phyloP scores from a whole-genome alignment of 495 filamentous ascomycete genomes.

The Bacidia rubella region DNA sequence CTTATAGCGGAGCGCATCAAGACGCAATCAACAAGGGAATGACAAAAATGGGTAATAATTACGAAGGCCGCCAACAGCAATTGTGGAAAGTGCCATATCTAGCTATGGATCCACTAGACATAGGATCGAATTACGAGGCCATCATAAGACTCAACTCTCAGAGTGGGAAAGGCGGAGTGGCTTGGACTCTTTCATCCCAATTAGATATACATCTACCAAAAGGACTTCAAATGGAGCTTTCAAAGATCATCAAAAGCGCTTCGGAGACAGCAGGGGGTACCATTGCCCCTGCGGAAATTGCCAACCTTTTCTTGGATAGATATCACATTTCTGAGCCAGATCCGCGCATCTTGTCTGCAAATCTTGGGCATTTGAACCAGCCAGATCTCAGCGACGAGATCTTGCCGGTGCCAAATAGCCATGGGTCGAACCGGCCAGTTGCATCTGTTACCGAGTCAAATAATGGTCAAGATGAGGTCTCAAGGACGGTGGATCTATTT shows the following conservation, averaged over 20 bases:
- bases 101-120: slow-evolving; percentile 77
- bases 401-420: too few relatives aligned
- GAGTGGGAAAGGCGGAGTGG: slow-evolving; percentile 80
- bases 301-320: slow-evolving; percentile 61
- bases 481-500: too few relatives aligned
- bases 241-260: slow-evolving; percentile 62
- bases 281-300: slow-evolving; percentile 68
- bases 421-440: too few relatives aligned
- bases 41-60: slow-evolving; percentile 41
- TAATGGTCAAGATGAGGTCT: too few relatives aligned
- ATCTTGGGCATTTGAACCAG: too few relatives aligned
- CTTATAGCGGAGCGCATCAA: slow-evolving; percentile 10
- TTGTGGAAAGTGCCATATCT: slow-evolving; percentile 69
- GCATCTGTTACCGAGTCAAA: too few relatives aligned
- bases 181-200: slow-evolving; percentile 76
- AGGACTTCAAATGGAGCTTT: slow-evolving; percentile 78
- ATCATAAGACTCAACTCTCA: slow-evolving; percentile 94
- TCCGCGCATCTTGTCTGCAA: too few relatives aligned
- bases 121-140: slow-evolving; percentile 83
- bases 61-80: slow-evolving; percentile 43
- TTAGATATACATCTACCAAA: slow-evolving; percentile 84
- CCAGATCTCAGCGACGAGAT: too few relatives aligned
- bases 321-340: too few relatives aligned
- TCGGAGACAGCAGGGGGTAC: slow-evolving; percentile 66
- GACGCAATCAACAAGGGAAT: slow-evolving; percentile 13